A percentile compares a stretch with the other conserved stretches of the same genome.
These are phyloP conservation scores for Xylaria sp. DNA, from an alignment of 2,329 filamentous ascomycete species.

Conservation along the genomic window DNA sequence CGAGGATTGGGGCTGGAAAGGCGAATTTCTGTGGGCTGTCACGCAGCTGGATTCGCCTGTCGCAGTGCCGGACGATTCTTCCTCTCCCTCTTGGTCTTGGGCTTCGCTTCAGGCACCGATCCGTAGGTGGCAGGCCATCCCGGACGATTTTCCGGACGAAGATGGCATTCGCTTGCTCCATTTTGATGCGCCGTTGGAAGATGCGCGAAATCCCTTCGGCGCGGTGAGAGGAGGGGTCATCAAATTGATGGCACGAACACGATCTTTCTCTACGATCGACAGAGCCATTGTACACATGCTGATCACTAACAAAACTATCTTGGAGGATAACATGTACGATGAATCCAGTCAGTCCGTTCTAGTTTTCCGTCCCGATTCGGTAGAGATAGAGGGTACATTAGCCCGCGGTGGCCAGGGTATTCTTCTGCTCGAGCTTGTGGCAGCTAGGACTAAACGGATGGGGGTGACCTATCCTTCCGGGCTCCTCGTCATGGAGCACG, in stretches of 20 bases:
- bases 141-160: slow-evolving; percentile 11
- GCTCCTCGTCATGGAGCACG: slow-evolving; percentile 21
- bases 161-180: slow-evolving; percentile 30
- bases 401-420: not conserved
- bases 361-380: slow-evolving; percentile 11
- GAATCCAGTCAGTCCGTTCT: slow-evolving; percentile 3
- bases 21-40: slow-evolving; percentile 33
- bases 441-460: slow-evolving; percentile 17
- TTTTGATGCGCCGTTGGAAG: slow-evolving; percentile 21
- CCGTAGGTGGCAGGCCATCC: slow-evolving; percentile 11
- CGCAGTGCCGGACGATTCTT: not conserved
- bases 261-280: slow-evolving; percentile 14
- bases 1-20: slow-evolving; percentile 31
- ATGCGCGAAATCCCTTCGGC: slow-evolving; percentile 31
- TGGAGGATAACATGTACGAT: slow-evolving; percentile 27
- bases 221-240: slow-evolving; percentile 30
- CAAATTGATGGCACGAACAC: slow-evolving; percentile 21
- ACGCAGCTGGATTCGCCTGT: slow-evolving; percentile 7
- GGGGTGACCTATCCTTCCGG: slow-evolving; percentile 28
- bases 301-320: not conserved
- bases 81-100: slow-evolving; percentile 39
- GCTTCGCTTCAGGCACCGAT: slow-evolving; percentile 32
- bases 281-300: slow-evolving; percentile 7
- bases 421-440: slow-evolving; percentile 6
- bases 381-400: slow-evolving; percentile 6